These are phyloP conservation scores for Kingdonia uniflora DNA, from an alignment of 164 flowering plant species.

Conservation along the genomic window DNA sequence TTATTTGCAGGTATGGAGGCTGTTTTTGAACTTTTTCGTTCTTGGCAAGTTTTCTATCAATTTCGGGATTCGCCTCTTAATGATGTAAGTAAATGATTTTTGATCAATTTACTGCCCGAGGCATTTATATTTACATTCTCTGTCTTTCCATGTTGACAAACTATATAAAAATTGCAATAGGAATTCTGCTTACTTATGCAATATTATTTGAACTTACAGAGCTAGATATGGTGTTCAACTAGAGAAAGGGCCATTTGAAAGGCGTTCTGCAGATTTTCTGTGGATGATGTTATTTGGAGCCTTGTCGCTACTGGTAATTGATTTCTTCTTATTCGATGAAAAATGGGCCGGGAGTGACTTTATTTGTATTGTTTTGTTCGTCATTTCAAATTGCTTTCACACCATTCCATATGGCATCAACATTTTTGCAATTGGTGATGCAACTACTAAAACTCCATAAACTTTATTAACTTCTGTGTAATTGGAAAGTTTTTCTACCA, in stretches of 20 bases:
- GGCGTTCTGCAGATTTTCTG: conserved; percentile 93
- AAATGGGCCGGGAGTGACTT: too few relatives aligned
- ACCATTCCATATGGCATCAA: too few relatives aligned
- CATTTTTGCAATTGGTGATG: too few relatives aligned
- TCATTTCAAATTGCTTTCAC: too few relatives aligned
- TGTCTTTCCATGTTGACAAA: too few relatives aligned
- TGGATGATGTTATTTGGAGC: conserved; percentile 98
- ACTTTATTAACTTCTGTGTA: too few relatives aligned
- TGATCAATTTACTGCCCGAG: not conserved
- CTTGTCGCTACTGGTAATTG: conserved; percentile 49
- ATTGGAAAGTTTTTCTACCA: too few relatives aligned
- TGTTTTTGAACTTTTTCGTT: conserved; percentile 78
- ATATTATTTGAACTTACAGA: conserved; percentile 24
- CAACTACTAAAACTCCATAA: too few relatives aligned
- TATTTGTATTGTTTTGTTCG: too few relatives aligned
- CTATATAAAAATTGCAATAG: not conserved
- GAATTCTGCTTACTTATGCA: not conserved
- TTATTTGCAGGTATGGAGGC: conserved; percentile 68
- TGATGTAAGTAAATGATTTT: conserved; percentile 58
- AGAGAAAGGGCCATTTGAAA: conserved; percentile 76
- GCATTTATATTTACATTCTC: not conserved
- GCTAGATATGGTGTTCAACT: conserved; percentile 92
- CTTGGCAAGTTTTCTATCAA: conserved; percentile 84
- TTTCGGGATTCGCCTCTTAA: conserved; percentile 87
- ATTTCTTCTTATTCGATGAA: too few relatives aligned